Evolutionary conservation across 371 early-diverging fungal species (phyloP).

Genomic region (Mortierella sp.): DNA sequence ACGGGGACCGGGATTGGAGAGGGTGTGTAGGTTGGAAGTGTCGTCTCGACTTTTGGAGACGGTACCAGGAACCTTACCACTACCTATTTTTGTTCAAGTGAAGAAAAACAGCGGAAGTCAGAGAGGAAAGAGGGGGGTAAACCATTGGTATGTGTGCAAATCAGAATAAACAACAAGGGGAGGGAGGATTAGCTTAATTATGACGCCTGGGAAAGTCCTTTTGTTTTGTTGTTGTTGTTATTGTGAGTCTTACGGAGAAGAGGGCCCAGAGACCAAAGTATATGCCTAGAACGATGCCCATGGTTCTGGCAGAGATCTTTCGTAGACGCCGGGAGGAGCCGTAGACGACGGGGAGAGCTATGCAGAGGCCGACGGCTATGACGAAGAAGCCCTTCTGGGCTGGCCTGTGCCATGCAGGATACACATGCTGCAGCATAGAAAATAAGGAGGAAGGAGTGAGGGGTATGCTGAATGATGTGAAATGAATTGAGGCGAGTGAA

Average conservation of each 20-base stretch:
- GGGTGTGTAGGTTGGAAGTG: constrained; percentile 23
- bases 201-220: not conserved
- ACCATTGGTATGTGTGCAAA: not conserved
- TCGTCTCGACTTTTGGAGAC: constrained; percentile 24
- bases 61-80: constrained; percentile 26
- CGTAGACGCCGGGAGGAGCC: constrained; percentile 23
- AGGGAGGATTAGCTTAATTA: not conserved
- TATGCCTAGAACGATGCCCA: constrained; percentile 20
- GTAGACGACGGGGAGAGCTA: constrained; percentile 31
- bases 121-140: not conserved
- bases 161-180: not conserved
- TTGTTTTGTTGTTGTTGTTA: not conserved
- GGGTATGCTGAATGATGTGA: too few relatives aligned
- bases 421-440: constrained; percentile 27
- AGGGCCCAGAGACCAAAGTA: constrained; percentile 37
- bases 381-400: constrained; percentile 29
- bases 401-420: constrained; percentile 45
- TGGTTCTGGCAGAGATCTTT: constrained; percentile 18
- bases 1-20: constrained; percentile 33
- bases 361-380: constrained; percentile 24
- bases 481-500: not conserved
- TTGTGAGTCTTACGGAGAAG: constrained; percentile 24
- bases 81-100: constrained; percentile 24
- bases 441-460: not conserved
- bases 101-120: not conserved